phyloP scores from a whole-genome alignment of 139 green algal genomes.

The Zygnema cylindricum region DNA sequence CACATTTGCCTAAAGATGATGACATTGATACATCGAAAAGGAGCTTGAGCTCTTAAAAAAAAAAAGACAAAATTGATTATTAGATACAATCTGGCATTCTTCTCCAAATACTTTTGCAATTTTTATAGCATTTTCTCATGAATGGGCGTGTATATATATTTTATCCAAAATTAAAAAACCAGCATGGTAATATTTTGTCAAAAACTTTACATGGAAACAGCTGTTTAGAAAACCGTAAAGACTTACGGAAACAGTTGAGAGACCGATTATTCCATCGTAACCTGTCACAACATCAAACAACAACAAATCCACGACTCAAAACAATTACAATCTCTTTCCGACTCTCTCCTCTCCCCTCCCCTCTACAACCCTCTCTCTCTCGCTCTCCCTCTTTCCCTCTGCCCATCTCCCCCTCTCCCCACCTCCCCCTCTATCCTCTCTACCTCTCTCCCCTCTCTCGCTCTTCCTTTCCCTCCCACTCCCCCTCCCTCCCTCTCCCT shows the following conservation, averaged over 20 bases:
- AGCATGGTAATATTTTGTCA: too few species aligned
- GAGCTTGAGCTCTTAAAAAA: too few species aligned
- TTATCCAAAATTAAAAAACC: too few species aligned
- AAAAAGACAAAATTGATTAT: too few species aligned
- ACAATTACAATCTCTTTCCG: too few species aligned
- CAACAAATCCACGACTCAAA: not conserved
- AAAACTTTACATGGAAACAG: not conserved
- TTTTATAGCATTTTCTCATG: too few species aligned
- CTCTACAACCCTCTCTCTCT: not conserved
- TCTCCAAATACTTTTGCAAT: too few species aligned
- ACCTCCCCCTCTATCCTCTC: not conserved
- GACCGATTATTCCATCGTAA: not conserved
- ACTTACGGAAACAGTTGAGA: not conserved
- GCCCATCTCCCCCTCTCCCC: not conserved
- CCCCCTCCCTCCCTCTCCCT: not conserved
- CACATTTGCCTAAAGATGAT: too few species aligned
- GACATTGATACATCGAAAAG: too few species aligned
- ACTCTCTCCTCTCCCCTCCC: not conserved
- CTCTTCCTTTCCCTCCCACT: not conserved
- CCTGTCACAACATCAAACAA: not conserved
- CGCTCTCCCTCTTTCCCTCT: not conserved
- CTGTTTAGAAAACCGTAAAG: not conserved
- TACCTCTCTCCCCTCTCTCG: not conserved
- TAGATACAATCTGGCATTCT: too few species aligned
- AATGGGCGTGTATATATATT: too few species aligned